Base-by-base conservation (phyloP, 768 basidiomycete genomes). In the Phanerochaete sordida region DNA sequence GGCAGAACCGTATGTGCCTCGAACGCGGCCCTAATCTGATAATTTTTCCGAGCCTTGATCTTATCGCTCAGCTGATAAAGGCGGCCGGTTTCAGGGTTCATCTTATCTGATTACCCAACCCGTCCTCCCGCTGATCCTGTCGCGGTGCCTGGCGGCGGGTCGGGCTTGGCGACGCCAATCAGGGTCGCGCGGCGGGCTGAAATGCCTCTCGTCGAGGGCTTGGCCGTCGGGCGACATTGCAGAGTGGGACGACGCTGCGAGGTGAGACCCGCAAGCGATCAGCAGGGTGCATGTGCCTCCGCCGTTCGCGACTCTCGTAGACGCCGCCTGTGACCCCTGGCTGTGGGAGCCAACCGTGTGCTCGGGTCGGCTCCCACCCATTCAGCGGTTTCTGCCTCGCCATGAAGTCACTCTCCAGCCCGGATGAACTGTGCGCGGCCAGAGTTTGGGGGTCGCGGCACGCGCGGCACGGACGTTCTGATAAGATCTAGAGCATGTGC, bases 41-140 rank as follows among this genome's bases (percentile, higher is more conserved):
- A 70, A 70, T 63, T 61, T 63, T 61, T 56, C 59, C 58, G 58
- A 19, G 37, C 43, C 21, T 33, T 56, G 47, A 63, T 63, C 62
- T 63, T 50, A 59, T 63, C 58, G 21, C 21, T 33, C 39, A 35
- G 51, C 47, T 58, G 47, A 49, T 58, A 16, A 26, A 43, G 31
- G 26, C 26, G 31, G 16, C 15, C 19, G 19, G 27, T 59, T 54
- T 53, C 51, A 45, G 43, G 58, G 62, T 58, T 49, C 58, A 68
- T 68, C 64, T 67, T 66, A 70, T 70, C 67, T 59, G 65, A 68
- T 68, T 65, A 61, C 52, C n/a, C 23, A 54, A n/a, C 11, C n/a
- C 13, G 35, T n/a, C 37, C 11, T 43, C 19, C 39, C 19, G 4
- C 19, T 19, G 33, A 7, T 13, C 33, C 33, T 35, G 33, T 35